These are phyloP conservation scores for Arachnomyces sp. DNA, from an alignment of 2,329 filamentous ascomycete genomes.

Conservation along the genomic window DNA sequence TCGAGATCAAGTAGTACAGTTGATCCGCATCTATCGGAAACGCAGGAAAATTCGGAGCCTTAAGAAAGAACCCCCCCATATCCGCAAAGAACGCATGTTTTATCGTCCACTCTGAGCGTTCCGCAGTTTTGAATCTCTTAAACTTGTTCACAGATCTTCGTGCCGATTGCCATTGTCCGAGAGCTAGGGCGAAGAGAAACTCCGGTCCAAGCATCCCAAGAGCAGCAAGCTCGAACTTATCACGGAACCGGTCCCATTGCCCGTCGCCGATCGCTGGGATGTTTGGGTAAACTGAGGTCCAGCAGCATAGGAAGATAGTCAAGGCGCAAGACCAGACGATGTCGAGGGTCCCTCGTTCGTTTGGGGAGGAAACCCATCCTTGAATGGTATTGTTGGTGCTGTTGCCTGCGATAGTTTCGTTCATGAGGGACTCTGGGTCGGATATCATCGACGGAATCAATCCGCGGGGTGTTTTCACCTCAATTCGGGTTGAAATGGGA, in stretches of 20 bases:
- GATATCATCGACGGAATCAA: no score
- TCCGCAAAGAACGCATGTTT: slow-evolving; percentile 35
- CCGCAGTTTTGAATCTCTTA: slow-evolving; percentile 14
- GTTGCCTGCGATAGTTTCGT: no score
- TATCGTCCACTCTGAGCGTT: slow-evolving; percentile 29
- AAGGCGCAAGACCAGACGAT: slow-evolving; percentile 32
- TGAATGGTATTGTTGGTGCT: neutral
- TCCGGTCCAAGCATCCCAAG: slow-evolving; percentile 33
- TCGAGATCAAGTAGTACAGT: slow-evolving; percentile 19
- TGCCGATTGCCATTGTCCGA: slow-evolving; percentile 29
- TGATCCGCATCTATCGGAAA: slow-evolving; percentile 33
- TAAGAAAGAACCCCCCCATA: slow-evolving; percentile 34
- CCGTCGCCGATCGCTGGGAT: slow-evolving; percentile 24
- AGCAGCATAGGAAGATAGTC: slow-evolving; percentile 37
- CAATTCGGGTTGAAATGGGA: no score
- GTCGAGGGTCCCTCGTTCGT: slow-evolving; percentile 33
- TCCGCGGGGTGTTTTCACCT: no score
- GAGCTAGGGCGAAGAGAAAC: slow-evolving; percentile 27
- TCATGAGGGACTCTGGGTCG: no score
- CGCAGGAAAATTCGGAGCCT: slow-evolving; percentile 18
- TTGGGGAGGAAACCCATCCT: slow-evolving; percentile 30
- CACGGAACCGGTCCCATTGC: slow-evolving; percentile 20
- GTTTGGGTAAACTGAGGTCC: slow-evolving; percentile 34
- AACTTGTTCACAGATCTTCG: slow-evolving; percentile 24
- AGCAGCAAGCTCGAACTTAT: slow-evolving; percentile 27